Base-by-base conservation (phyloP, 345 rosid genomes). In the Pugionium cornutum region DNA sequence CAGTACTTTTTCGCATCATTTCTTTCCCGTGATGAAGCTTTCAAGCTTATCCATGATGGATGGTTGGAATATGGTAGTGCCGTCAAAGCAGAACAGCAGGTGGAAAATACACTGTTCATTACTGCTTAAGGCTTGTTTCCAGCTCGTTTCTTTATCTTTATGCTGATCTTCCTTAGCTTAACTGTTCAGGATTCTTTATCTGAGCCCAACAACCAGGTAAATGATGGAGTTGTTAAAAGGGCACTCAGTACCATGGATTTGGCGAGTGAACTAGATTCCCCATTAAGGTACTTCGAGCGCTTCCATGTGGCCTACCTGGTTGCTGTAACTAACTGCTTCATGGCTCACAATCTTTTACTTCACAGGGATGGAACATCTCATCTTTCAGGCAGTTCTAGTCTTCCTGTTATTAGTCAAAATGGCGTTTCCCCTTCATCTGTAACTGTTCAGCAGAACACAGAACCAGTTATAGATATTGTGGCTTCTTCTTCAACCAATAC, bases 1-100 rank as follows among this genome's bases (percentile, higher is more conserved):
- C 92, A 87, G 92, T 77, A 80, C 79, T 87, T 87, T 75, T 87
- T 87, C 75, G 89, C 87, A 47, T 87, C 92, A 7, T 87, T 87
- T 69, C 82, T 87, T 9, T 87, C 89, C 36, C 92, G 92, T 9
- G 92, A 87, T 76, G 92, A 87, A 79, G 92, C 92, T 46, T 84
- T 84, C 77, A 84, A 84, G 70, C 75, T 84, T 69, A 87, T 87
- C 64, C 76, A 53, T 54, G 89, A 83, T 77, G 87, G 89, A 64
- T 84, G 89, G 87, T 40, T 74, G 68, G 84, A 83, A 66, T 78
- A 74, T 77, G 80, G 82, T 46, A 47, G 59, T 70, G 77, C 72
- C 52, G 43, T 67, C 75, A 65, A 69, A 58, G 58, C 63, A 47
- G 69, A 69, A 18, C 18, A 18, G 18, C 18, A 3, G 41, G 72